phyloP scores from a whole-genome alignment of 2,329 filamentous ascomycete species.

The Seiridium unicorne region DNA sequence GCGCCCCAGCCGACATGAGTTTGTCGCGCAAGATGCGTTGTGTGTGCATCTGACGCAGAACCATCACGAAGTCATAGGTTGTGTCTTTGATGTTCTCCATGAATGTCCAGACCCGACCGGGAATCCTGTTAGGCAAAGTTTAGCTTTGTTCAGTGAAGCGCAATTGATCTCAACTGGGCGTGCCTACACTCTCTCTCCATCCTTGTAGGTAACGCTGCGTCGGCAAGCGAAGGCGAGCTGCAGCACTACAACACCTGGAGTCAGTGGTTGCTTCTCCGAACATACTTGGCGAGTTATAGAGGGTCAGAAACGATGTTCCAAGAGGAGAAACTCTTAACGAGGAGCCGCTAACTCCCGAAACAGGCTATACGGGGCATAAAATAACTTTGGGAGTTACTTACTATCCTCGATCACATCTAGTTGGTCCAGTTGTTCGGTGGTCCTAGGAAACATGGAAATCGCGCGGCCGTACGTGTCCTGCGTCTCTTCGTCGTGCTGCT shows the following conservation, averaged over 20 bases:
- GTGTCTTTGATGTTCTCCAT: constrained; percentile 53
- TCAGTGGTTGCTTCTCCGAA: too few species aligned
- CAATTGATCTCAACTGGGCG: not conserved
- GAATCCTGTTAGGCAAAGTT: constrained; percentile 7
- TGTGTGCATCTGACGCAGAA: constrained; percentile 53
- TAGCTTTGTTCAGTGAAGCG: not conserved
- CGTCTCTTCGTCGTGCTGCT: not conserved
- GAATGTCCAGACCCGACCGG: constrained; percentile 48
- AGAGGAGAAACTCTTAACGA: too few species aligned
- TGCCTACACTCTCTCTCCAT: constrained; percentile 38
- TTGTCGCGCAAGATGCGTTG: constrained; percentile 50
- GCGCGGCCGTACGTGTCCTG: constrained; percentile 52
- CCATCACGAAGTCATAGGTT: constrained; percentile 49
- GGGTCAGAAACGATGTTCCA: too few species aligned
- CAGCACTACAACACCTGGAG: constrained; percentile 25
- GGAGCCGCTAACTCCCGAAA: too few species aligned
- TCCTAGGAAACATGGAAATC: constrained; percentile 51
- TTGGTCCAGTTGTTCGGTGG: constrained; percentile 50
- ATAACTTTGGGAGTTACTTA: too few species aligned
- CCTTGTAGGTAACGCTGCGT: constrained; percentile 46
- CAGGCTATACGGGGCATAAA: too few species aligned
- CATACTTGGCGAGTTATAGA: too few species aligned
- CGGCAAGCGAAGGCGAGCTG: constrained; percentile 53
- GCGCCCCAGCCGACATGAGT: constrained; percentile 32
- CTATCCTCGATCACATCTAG: constrained; percentile 44